Percentiles rank a stretch among this genome's conserved stretches.
Evolutionary conservation across 805 yeast species (phyloP).

Genomic region (Spathaspora sp.): DNA sequence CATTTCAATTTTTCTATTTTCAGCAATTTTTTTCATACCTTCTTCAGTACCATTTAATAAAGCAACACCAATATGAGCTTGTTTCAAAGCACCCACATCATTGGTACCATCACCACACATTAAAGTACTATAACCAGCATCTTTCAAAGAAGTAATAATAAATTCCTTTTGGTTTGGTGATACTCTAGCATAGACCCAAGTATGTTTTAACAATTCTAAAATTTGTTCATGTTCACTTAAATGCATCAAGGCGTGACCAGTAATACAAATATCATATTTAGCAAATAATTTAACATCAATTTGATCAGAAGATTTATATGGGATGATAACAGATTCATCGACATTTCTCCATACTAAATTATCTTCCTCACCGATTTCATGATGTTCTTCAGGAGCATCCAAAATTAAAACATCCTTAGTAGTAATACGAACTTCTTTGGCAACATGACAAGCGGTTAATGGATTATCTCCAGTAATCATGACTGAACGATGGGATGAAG

Average conservation of each 20-base stretch:
- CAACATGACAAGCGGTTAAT: slow-evolving; percentile 96
- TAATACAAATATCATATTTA: slow-evolving; percentile 80
- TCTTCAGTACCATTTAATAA: slow-evolving; percentile 94
- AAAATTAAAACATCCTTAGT: slow-evolving; percentile 80
- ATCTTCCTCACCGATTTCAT: slow-evolving; percentile 41
- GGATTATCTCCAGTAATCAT: slow-evolving; percentile 99
- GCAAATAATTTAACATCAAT: slow-evolving; percentile 57
- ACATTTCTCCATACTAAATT: slow-evolving; percentile 83
- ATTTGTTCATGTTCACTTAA: slow-evolving; percentile 68
- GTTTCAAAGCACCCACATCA: slow-evolving; percentile 98
- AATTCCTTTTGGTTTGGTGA: slow-evolving; percentile 96
- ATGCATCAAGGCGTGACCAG: slow-evolving; percentile 82
- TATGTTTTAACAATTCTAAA: slow-evolving; percentile 70
- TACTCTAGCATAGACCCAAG: slow-evolving; percentile 98
- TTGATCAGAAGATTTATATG: slow-evolving; percentile 57
- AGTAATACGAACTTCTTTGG: slow-evolving; percentile 85
- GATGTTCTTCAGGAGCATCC: slow-evolving; percentile 77
- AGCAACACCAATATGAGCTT: slow-evolving; percentile 98
- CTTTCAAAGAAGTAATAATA: slow-evolving; percentile 76
- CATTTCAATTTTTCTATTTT: slow-evolving; percentile 66
- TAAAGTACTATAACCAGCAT: slow-evolving; percentile 85
- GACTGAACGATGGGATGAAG: slow-evolving; percentile 89
- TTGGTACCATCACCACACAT: slow-evolving; percentile 99
- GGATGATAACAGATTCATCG: slow-evolving; percentile 67
- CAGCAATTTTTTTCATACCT: slow-evolving; percentile 84